Conservation (phyloP, 2,329 filamentous ascomycete genomes). For the Aspergillus ustus region DNA sequence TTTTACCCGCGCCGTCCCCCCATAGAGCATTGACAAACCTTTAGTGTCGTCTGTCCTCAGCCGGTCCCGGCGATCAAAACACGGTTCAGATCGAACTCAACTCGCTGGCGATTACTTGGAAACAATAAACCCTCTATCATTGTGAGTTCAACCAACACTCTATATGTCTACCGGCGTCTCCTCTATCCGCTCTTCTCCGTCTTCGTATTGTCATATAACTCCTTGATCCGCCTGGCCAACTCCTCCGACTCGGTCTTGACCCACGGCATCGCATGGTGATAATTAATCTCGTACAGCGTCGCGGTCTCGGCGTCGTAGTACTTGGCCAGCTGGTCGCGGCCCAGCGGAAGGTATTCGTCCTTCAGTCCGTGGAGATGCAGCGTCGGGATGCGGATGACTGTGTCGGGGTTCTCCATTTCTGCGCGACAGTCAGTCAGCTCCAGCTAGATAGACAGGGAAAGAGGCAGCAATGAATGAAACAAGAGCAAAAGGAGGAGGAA, state of each 20-base stretch:
- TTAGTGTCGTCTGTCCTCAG: background rate
- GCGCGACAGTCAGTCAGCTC: background rate
- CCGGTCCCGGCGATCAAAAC: too few relatives aligned
- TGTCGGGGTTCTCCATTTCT: constrained; percentile 5
- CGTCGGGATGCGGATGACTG: constrained; percentile 22
- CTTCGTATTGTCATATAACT: constrained; percentile 18
- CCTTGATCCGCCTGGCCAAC: constrained; percentile 22
- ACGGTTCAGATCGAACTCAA: background rate
- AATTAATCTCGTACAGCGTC: constrained; percentile 26
- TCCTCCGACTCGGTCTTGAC: constrained; percentile 23
- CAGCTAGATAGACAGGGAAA: background rate
- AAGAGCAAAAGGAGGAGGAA: background rate
- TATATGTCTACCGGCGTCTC: background rate
- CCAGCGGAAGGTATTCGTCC: constrained; percentile 23
- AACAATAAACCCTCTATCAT: background rate
- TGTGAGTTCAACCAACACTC: background rate
- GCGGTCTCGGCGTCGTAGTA: constrained; percentile 20
- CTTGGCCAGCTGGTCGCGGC: constrained; percentile 21
- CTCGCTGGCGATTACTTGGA: background rate
- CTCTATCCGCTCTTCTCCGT: background rate
- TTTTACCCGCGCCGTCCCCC: background rate
- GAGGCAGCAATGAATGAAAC: background rate
- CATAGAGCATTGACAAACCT: background rate
- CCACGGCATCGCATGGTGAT: constrained; percentile 34
- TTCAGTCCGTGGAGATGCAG: constrained; percentile 29